These are phyloP conservation scores for Asterochloris sp. DNA, from an alignment of 139 green algal genomes.

Conservation along the genomic window DNA sequence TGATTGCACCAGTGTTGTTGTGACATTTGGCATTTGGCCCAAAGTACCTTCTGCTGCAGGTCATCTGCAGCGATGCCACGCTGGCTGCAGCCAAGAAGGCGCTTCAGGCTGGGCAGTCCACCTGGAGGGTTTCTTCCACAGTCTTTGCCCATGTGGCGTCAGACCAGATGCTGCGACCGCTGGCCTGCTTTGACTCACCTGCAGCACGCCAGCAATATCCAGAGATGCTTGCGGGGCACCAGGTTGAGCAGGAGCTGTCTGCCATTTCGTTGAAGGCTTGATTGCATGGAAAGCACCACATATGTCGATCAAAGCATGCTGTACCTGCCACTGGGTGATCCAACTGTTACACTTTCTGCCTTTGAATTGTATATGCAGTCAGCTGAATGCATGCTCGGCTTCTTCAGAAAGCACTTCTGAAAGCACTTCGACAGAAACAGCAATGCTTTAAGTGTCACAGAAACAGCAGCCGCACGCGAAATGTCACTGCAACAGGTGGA, in stretches of 20 bases:
- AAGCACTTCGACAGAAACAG: too few species aligned
- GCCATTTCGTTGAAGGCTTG: constrained; percentile 50
- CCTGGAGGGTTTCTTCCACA: constrained; percentile 87
- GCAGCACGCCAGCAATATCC: constrained; percentile 42
- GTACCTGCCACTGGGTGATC: too few species aligned
- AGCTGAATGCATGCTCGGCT: too few species aligned
- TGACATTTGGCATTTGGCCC: too few species aligned
- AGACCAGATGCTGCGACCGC: constrained; percentile 60
- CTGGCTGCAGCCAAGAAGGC: constrained; percentile 53
- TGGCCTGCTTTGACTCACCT: constrained; percentile 54
- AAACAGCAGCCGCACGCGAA: too few species aligned
- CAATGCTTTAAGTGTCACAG: too few species aligned
- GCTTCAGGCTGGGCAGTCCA: constrained; percentile 40
- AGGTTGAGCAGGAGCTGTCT: constrained; percentile 68
- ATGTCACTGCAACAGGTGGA: too few species aligned
- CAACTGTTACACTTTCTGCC: too few species aligned
- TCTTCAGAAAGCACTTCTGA: too few species aligned
- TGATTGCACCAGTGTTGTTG: too few species aligned
- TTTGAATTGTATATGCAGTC: too few species aligned
- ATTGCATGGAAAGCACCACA: neutral
- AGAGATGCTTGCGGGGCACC: constrained; percentile 46
- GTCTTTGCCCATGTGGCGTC: constrained; percentile 80
- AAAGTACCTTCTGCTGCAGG: constrained; percentile 39
- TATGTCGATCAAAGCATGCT: too few species aligned
- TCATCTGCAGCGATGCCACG: constrained; percentile 71